Base-by-base conservation (phyloP, 441 rosid genomes). In the Populus hybrid region DNA sequence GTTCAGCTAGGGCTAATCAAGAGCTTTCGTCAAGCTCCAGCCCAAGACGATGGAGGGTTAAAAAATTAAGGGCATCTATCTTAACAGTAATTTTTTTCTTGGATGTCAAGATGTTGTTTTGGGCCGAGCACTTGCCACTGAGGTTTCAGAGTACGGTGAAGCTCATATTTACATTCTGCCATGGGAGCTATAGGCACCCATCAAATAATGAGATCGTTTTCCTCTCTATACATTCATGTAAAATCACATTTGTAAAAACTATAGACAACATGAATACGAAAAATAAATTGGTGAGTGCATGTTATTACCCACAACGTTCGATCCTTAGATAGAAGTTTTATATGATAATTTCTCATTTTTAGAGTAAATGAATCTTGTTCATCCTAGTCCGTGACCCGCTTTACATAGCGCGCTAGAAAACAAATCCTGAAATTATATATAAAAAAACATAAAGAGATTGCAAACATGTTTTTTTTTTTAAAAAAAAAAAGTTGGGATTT, bases 391-490 rank as follows among this genome's bases (percentile, higher is more conserved):
- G 42, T 38, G 42, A 38, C 10, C 42, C 3, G 40, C 40, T 38
- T 0, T 8, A 38, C 11, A 8, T 8, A 8, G 3, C 0, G 0
- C 0, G 42, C 42, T 0, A 38, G 11, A 9, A 38, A 38, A 38
- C 2, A 9, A 9, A 38, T 38, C 42, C 11, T 38, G 42, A 38
- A 38, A 38, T 38, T 9, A 38, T 38, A 38, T 38, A 38, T 38
- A 38, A 2, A 38, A 38, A 38, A 38, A 0, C 10, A 38, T 36
- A 2, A 38, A 38, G 10, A 38, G 0, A 38, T 9, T 38, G 3
- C 11, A 38, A 8, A 38, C 30, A 28, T 28, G 30, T 28, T 28
- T 28, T 28, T 26, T 26, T 26, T 26, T 26, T 26, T 26, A n/a
- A n/a, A n/a, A n/a, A 8, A 2, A 36, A 36, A 36, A 36, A 0